Evolutionary conservation across 1,139 yeast genomes (phyloP).

Genomic region (Yamadazyma atmosphaerica): DNA sequence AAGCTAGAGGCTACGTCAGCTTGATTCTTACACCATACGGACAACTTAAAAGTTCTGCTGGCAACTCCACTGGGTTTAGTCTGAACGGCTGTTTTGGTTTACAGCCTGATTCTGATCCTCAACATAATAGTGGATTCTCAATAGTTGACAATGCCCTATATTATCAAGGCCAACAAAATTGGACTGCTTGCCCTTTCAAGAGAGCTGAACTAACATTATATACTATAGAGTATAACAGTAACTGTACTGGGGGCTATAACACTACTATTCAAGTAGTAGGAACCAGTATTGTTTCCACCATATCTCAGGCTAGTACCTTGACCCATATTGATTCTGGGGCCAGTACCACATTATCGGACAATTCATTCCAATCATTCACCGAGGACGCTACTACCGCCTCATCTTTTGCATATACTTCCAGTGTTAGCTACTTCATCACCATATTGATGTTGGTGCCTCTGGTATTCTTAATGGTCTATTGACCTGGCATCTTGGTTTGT

Average conservation of each 20-base stretch:
- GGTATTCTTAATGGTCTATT: neutral
- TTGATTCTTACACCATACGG: constrained; percentile 13
- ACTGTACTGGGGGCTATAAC: constrained; percentile 8
- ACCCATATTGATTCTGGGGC: constrained; percentile 1
- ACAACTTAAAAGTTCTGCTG: constrained; percentile 3
- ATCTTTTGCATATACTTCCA: neutral
- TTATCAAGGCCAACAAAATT: constrained; percentile 6
- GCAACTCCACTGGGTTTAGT: constrained; percentile 11
- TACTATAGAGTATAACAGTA: constrained; percentile 7
- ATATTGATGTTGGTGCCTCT: neutral
- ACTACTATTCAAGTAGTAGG: constrained; percentile 8
- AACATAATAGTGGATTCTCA: constrained; percentile 5
- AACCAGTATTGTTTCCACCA: neutral
- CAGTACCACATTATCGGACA: constrained; percentile 8
- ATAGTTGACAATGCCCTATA: constrained; percentile 8
- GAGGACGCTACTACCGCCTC: neutral
- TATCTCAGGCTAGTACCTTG: constrained; percentile 1
- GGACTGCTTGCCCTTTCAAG: constrained; percentile 13
- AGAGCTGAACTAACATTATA: constrained; percentile 5
- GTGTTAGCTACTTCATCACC: constrained; percentile 3
- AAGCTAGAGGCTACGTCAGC: constrained; percentile 6
- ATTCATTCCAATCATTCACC: constrained; percentile 10
- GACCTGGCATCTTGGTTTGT: no score
- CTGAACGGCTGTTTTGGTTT: constrained; percentile 10
- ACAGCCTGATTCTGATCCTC: constrained; percentile 3